These are phyloP conservation scores for Cyberlindnera veronae DNA, from an alignment of 805 yeast genomes.

Conservation along the genomic window DNA sequence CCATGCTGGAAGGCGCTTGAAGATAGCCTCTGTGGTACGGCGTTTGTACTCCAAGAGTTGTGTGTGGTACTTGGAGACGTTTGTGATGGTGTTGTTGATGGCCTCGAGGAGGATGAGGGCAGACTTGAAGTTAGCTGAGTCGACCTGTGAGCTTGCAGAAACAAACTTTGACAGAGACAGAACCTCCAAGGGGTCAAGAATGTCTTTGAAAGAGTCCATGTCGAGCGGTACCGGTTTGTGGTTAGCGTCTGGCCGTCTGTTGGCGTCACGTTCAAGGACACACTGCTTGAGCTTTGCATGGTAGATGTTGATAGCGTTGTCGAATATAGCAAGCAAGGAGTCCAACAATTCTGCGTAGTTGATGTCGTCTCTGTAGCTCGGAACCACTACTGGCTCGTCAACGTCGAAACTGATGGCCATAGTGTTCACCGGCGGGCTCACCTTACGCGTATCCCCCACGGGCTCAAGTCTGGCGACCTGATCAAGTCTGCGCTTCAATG, in stretches of 20 bases:
- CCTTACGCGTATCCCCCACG: conserved; percentile 6
- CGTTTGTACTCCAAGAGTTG: conserved; percentile 27
- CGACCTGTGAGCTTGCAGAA: conserved; percentile 24
- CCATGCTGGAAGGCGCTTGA: conserved; percentile 35
- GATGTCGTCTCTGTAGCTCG: conserved; percentile 3
- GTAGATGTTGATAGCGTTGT: conserved; percentile 29
- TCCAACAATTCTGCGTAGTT: conserved; percentile 11
- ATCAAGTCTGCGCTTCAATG: conserved; percentile 11
- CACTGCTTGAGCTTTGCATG: conserved; percentile 30
- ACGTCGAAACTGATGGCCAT: conserved; percentile 20
- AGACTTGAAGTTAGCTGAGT: conserved; percentile 28
- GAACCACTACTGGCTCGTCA: conserved; percentile 19
- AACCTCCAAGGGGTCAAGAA: conserved; percentile 32
- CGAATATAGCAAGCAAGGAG: conserved; percentile 18
- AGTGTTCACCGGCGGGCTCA: conserved; percentile 11
- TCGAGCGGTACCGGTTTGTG: conserved; percentile 30
- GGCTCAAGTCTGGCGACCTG: conserved; percentile 8
- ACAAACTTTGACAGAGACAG: conserved; percentile 34
- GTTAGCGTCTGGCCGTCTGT: conserved; percentile 29
- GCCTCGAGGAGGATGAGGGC: conserved; percentile 26
- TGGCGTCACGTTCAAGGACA: conserved; percentile 29
- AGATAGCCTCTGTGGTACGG: conserved; percentile 16
- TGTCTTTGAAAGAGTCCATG: conserved; percentile 28
- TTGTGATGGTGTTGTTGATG: conserved; percentile 23
- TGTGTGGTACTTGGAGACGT: conserved; percentile 22